Base-by-base conservation (phyloP, 331 rosid genomes). In the Erythrophleum ivorense region DNA sequence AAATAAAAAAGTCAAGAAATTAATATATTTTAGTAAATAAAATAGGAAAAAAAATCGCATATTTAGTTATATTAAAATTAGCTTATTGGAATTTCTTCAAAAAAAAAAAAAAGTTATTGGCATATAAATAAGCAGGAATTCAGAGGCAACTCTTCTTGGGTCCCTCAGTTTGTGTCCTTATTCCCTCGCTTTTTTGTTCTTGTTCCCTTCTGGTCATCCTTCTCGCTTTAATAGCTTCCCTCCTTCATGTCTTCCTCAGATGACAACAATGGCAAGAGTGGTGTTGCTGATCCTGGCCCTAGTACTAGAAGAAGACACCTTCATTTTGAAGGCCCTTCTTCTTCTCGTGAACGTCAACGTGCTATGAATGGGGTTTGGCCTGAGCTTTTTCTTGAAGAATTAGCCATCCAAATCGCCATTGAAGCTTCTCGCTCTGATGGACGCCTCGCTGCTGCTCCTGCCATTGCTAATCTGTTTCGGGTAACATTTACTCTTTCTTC, bases 381-480 rank as follows among this genome's bases (percentile, higher is more conserved):
- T 7, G 97, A 88, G 58, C 94, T 86, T 62, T 82, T 90, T 74
- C 40, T 95, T 0, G 98, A 95, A 85, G 79, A 88, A 6, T 87
- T 95, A 9, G 97, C 98, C 11, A 65, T 80, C 11, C 97, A 89
- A 74, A 89, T 93, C 53, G 97, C 99, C 86, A 29, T 73, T 81
- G 93, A 90, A 31, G 91, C 97, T 84, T 86, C 96, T 75, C 84
- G 77, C 50, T 6, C 78, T 45, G 16, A 58, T 11, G 97, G 98
- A 3, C 91, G 88, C 43, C 91, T 91, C 11, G 80, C 89, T 31
- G 97, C 90, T 19, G 96, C 97, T 60, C 64, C 86, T 46, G 96
- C 99, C 4, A 92, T 95, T 21, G 85, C 92, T 55, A 79, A 60
- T 68, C 67, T 95, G 2, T 95, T 95, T 79, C 96, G 80, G 98